Percentiles rank a stretch among this genome's conserved stretches.
Conservation (phyloP, 306 rosid genomes). For the Pachyrhizus erosus region DNA sequence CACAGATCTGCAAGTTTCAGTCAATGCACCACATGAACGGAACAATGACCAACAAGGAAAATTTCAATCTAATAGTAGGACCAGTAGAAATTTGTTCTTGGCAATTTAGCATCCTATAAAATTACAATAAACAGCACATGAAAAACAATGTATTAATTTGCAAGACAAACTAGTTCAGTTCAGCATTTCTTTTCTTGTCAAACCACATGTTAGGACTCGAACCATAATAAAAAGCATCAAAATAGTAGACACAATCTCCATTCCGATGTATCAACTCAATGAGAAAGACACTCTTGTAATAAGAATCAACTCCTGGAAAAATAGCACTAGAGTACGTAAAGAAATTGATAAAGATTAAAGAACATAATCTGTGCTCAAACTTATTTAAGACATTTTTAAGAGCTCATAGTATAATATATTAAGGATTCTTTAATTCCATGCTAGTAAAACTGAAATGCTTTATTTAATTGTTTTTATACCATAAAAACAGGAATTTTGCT, state of each 20-base stretch:
- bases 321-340: not conserved
- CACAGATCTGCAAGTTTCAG: slow-evolving; percentile 65
- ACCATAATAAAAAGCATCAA: slow-evolving; percentile 18
- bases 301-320: slow-evolving; percentile 17
- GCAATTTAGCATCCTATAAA: slow-evolving; percentile 32
- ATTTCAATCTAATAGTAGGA: not conserved
- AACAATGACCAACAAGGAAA: slow-evolving; percentile 12
- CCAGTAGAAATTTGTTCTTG: not conserved
- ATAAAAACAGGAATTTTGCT: not conserved
- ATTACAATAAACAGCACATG: slow-evolving; percentile 11
- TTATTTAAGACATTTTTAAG: not conserved
- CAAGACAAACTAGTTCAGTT: not conserved
- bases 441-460: slow-evolving; percentile 4
- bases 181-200: slow-evolving; percentile 10
- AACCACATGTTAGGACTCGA: slow-evolving; percentile 27
- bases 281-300: not conserved
- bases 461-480: not conserved
- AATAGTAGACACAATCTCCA: not conserved
- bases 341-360: not conserved
- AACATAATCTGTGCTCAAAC: not conserved
- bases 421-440: slow-evolving; percentile 1
- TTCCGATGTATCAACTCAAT: slow-evolving; percentile 11
- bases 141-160: not conserved
- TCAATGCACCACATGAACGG: slow-evolving; percentile 27
- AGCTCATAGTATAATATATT: not conserved